phyloP scores from a whole-genome alignment of 2,329 filamentous ascomycete species.

The Arthrobotrys iridis region DNA sequence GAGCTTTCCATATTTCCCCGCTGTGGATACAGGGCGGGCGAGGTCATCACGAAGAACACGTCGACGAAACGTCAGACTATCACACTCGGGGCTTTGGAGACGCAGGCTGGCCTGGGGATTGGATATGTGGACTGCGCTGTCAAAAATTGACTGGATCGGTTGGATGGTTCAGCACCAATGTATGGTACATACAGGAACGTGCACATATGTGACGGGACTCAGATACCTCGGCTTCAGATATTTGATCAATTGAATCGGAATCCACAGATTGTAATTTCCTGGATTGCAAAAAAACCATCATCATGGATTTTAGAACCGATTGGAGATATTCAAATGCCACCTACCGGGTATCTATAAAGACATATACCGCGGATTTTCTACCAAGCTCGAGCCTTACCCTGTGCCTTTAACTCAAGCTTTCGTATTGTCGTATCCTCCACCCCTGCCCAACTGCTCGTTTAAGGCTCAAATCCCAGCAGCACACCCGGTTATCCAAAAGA shows the following conservation, averaged over 20 bases:
- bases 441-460: slow-evolving; percentile 2
- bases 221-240: slow-evolving; percentile 34
- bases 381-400: neutral
- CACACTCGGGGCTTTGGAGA: slow-evolving; percentile 28
- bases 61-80: slow-evolving; percentile 36
- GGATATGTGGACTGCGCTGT: slow-evolving; percentile 47
- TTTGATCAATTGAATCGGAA: neutral
- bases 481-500: slow-evolving; percentile 14
- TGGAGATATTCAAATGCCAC: neutral
- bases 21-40: slow-evolving; percentile 12
- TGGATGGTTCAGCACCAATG: neutral
- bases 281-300: neutral
- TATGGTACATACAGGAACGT: no score
- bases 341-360: neutral
- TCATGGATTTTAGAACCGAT: neutral
- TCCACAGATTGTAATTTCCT: neutral
- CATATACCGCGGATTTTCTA: neutral
- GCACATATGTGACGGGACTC: neutral
- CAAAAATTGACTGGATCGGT: slow-evolving; percentile 48
- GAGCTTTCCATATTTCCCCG: slow-evolving; percentile 7
- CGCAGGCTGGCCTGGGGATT: slow-evolving; percentile 15
- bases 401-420: neutral
- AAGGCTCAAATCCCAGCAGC: slow-evolving; percentile 2
- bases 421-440: neutral
- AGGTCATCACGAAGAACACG: slow-evolving; percentile 36